phyloP scores from a whole-genome alignment of 129 eudicot species.

The Lactuca sativa region DNA sequence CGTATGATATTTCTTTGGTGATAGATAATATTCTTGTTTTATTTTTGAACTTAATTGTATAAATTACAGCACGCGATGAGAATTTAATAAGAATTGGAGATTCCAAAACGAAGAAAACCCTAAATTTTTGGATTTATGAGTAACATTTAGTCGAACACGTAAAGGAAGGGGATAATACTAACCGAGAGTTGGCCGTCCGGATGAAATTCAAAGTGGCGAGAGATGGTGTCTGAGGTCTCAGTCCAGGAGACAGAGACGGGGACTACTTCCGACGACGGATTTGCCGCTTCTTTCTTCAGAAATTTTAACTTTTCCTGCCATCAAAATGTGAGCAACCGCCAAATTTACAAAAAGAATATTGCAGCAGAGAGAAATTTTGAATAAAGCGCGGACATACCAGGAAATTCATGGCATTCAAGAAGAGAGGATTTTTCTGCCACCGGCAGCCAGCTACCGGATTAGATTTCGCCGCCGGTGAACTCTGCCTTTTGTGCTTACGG shows the following conservation, averaged over 20 bases:
- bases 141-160: slow-evolving; percentile 28
- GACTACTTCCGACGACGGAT: slow-evolving; percentile 31
- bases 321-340: slow-evolving; percentile 1
- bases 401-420: slow-evolving; percentile 15
- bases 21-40: neutral
- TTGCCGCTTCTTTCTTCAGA: slow-evolving; percentile 40
- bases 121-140: neutral
- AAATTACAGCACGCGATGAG: neutral
- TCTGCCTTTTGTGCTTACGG: neutral
- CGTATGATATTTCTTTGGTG: neutral
- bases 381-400: slow-evolving; percentile 17
- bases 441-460: neutral
- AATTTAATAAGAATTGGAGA: neutral
- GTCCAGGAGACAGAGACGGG: slow-evolving; percentile 54
- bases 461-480: slow-evolving; percentile 30
- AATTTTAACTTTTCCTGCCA: slow-evolving; percentile 45
- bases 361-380: neutral
- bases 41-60: neutral
- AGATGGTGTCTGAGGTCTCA: slow-evolving; percentile 66
- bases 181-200: slow-evolving; percentile 61
- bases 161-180: slow-evolving; percentile 19
- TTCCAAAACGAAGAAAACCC: neutral
- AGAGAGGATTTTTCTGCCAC: neutral
- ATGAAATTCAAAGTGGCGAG: slow-evolving; percentile 60
- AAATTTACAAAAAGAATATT: neutral